Evolutionary conservation across 2,329 filamentous ascomycete genomes (phyloP).

Genomic region (Aureobasidium sp.): DNA sequence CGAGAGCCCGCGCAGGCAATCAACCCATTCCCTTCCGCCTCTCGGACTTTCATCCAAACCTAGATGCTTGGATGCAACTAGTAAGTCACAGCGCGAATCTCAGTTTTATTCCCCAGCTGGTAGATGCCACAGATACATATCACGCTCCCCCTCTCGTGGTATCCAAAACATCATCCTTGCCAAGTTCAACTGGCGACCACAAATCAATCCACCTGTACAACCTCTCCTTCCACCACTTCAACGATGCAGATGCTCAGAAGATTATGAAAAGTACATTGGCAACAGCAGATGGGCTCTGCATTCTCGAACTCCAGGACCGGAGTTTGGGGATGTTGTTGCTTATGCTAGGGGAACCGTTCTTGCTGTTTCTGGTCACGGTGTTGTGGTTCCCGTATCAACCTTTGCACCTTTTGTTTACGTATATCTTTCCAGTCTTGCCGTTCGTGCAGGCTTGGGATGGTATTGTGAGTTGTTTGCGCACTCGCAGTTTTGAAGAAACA

Average conservation of each 20-base stretch:
- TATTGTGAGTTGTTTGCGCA: slow-evolving; percentile 58
- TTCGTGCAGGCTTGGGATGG: slow-evolving; percentile 65
- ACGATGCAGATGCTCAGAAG: slow-evolving; percentile 52
- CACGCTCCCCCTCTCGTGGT: slow-evolving; percentile 39
- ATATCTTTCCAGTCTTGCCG: slow-evolving; percentile 58
- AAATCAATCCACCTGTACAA: slow-evolving; percentile 63
- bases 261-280: slow-evolving; percentile 60
- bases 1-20: slow-evolving; percentile 19
- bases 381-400: slow-evolving; percentile 48
- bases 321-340: slow-evolving; percentile 25
- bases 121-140: slow-evolving; percentile 54
- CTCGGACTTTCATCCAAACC: slow-evolving; percentile 35
- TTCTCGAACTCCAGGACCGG: slow-evolving; percentile 69
- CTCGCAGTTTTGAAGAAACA: slow-evolving; percentile 60
- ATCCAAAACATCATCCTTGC: slow-evolving; percentile 16
- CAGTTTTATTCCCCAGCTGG: slow-evolving; percentile 51
- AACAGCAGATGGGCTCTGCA: slow-evolving; percentile 60
- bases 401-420: slow-evolving; percentile 58
- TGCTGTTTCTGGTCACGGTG: slow-evolving; percentile 49
- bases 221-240: slow-evolving; percentile 71
- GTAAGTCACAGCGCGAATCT: slow-evolving; percentile 40
- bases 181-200: not conserved
- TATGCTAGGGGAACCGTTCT: slow-evolving; percentile 32
- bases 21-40: slow-evolving; percentile 33
- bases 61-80: slow-evolving; percentile 30